Conservation (phyloP, 2,329 filamentous ascomycete species). For the Pseudogymnoascus sp. region DNA sequence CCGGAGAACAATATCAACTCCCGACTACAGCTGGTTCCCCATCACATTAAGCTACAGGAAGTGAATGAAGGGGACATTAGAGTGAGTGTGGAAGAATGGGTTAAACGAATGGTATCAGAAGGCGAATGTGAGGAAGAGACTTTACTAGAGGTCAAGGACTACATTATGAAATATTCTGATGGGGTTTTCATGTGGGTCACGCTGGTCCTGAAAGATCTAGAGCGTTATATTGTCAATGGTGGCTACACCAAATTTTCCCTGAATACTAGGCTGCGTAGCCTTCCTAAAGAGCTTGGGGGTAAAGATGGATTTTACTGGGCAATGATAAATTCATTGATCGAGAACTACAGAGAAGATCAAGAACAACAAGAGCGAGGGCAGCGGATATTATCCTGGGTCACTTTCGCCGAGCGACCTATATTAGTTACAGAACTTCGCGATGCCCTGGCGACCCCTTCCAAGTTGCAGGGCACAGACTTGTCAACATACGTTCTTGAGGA, state of each 20-base stretch:
- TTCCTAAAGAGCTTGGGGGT: not conserved
- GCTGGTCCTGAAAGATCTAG: not conserved
- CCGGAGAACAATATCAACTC: not conserved
- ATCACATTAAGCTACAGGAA: not conserved
- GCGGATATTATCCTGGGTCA: conserved; percentile 1
- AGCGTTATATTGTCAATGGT: not conserved
- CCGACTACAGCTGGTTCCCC: not conserved
- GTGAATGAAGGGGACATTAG: not conserved
- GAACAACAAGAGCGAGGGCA: not conserved
- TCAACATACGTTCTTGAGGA: not conserved
- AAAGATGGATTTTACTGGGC: not conserved
- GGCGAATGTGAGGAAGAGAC: not conserved
- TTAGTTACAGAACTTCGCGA: not conserved
- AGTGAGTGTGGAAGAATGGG: not conserved
- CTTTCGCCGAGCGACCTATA: conserved; percentile 7
- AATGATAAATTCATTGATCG: not conserved
- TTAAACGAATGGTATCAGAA: not conserved
- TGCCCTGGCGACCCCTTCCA: not conserved
- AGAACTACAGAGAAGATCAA: not conserved
- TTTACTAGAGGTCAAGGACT: not conserved
- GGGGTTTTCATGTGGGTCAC: not conserved
- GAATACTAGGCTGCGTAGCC: not conserved
- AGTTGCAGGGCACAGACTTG: not conserved
- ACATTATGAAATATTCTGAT: not conserved
- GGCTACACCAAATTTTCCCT: not conserved